phyloP scores from a whole-genome alignment of 2,329 filamentous ascomycete genomes.

The Endoconidiophora polonica region DNA sequence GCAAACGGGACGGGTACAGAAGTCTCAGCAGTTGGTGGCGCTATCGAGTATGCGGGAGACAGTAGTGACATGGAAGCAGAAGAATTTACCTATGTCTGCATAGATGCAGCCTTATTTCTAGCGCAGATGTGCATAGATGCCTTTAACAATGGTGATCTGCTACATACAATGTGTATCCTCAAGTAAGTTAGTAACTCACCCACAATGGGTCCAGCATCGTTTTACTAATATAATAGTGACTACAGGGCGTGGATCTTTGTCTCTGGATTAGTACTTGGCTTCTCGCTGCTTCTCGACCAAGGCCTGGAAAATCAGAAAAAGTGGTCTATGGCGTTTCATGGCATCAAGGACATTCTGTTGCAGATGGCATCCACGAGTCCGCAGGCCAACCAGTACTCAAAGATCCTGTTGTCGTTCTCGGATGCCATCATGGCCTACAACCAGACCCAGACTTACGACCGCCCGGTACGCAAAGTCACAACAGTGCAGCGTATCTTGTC shows the following conservation, averaged over 20 bases:
- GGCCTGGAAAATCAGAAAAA: background rate
- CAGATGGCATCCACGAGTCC: constrained; percentile 32
- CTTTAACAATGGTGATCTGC: constrained; percentile 23
- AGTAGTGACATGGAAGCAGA: too few species aligned
- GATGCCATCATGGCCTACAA: constrained; percentile 28
- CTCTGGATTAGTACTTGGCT: constrained; percentile 14
- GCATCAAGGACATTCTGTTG: constrained; percentile 32
- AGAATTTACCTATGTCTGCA: constrained; percentile 22
- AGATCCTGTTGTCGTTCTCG: constrained; percentile 33
- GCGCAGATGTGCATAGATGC: constrained; percentile 30
- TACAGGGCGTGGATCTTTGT: constrained; percentile 14
- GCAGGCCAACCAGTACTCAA: constrained; percentile 39
- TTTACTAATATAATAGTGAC: too few species aligned
- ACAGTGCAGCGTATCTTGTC: constrained; percentile 9
- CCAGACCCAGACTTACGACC: constrained; percentile 10
- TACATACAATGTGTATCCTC: constrained; percentile 34
- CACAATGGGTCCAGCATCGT: background rate
- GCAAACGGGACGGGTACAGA: constrained; percentile 19
- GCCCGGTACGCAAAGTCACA: background rate
- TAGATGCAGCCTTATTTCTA: constrained; percentile 33
- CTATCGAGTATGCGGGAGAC: background rate
- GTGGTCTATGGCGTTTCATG: constrained; percentile 26
- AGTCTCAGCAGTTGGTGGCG: constrained; percentile 12
- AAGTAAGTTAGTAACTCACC: constrained; percentile 24
- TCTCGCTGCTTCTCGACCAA: constrained; percentile 11